A percentile compares a stretch with the other conserved stretches of the same genome.
These are phyloP conservation scores for Andalucia godoyi DNA, from an alignment of 78 protist species.

Conservation along the genomic window DNA sequence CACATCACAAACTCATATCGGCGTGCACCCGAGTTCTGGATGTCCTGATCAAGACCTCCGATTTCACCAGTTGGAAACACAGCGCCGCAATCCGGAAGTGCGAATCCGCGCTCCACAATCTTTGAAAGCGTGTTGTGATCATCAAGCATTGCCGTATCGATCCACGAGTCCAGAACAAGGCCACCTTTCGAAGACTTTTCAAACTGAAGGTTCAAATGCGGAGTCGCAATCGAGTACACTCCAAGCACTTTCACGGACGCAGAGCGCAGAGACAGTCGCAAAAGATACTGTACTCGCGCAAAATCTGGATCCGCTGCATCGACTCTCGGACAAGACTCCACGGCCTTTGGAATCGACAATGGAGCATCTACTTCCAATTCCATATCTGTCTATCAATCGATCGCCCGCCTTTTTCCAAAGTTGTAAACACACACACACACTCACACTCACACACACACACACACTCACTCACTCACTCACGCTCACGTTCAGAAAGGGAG, in stretches of 20 bases:
- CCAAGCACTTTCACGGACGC: neutral
- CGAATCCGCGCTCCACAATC: neutral
- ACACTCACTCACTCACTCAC: too few relatives aligned
- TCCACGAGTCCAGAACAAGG: slow-evolving; percentile 17
- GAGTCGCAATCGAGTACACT: neutral
- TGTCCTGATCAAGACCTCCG: neutral
- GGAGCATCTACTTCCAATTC: too few relatives aligned
- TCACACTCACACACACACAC: too few relatives aligned
- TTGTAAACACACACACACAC: too few relatives aligned
- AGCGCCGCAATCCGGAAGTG: neutral
- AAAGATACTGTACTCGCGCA: neutral
- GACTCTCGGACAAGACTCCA: too few relatives aligned
- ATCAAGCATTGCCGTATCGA: neutral
- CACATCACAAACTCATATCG: slow-evolving; percentile 23
- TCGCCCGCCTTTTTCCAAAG: too few relatives aligned
- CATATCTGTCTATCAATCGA: too few relatives aligned
- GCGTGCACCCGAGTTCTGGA: too few relatives aligned
- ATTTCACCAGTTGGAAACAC: neutral
- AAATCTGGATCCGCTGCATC: slow-evolving; percentile 6
- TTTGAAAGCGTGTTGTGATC: slow-evolving; percentile 3
- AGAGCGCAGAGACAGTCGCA: neutral
- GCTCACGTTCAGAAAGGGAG: too few relatives aligned
- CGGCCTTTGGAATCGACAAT: too few relatives aligned
- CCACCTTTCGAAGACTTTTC: neutral
- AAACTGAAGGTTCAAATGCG: neutral